These are phyloP conservation scores for Trichoderma hamatum DNA, from an alignment of 2,329 filamentous ascomycete genomes.

Conservation along the genomic window DNA sequence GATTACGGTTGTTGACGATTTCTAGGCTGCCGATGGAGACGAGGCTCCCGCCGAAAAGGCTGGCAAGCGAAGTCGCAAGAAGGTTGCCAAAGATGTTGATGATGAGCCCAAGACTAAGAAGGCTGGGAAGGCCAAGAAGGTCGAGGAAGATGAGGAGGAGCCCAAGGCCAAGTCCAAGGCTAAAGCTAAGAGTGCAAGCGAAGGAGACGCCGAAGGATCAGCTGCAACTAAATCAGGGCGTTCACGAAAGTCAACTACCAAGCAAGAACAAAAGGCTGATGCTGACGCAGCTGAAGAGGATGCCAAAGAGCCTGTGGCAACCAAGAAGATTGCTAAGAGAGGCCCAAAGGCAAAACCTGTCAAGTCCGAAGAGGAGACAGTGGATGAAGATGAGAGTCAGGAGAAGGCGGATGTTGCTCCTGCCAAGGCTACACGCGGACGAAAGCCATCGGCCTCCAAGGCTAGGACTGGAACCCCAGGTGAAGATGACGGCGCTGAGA, in stretches of 20 bases:
- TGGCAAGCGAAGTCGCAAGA: constrained; percentile 42
- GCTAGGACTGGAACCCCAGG: constrained; percentile 22
- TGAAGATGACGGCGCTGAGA: constrained; percentile 29
- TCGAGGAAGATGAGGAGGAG: constrained; percentile 34
- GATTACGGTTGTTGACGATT: constrained; percentile 31
- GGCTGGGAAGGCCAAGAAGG: constrained; percentile 39
- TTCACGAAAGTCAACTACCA: constrained; percentile 18
- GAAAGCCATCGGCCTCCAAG: constrained; percentile 18
- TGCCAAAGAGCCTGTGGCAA: constrained; percentile 24
- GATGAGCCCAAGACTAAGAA: constrained; percentile 44
- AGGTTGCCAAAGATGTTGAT: constrained; percentile 39
- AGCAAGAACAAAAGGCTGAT: constrained; percentile 20
- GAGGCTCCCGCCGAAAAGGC: constrained; percentile 40
- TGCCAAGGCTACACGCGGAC: constrained; percentile 18
- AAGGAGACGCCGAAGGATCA: not conserved
- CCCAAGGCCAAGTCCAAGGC: constrained; percentile 33
- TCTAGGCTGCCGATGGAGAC: constrained; percentile 31
- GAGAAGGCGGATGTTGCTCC: constrained; percentile 29
- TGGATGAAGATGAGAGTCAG: constrained; percentile 32
- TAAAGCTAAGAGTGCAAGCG: constrained; percentile 22
- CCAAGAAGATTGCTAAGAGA: constrained; percentile 26
- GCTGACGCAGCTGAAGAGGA: constrained; percentile 19
- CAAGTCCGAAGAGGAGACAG: constrained; percentile 16
- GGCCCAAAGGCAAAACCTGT: constrained; percentile 23
- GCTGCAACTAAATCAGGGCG: constrained; percentile 3